phyloP scores from a whole-genome alignment of 257 asterid genomes.

The Solanum tarapatanum region DNA sequence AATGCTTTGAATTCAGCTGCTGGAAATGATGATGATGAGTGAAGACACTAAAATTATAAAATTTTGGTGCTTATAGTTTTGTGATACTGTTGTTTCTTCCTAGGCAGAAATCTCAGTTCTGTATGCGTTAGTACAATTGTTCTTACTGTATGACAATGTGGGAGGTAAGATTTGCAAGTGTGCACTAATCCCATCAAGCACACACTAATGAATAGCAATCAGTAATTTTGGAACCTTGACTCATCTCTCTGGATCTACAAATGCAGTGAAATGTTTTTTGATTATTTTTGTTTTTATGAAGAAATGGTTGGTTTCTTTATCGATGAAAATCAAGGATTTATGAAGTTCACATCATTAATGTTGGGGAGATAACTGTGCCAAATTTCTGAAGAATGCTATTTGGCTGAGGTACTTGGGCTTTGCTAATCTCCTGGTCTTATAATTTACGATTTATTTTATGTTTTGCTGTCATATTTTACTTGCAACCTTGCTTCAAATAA shows the following conservation, averaged over 20 bases:
- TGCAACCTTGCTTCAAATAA: not conserved
- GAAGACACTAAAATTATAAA: not conserved
- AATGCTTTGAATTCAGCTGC: conserved; percentile 60
- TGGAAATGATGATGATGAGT: conserved; percentile 32
- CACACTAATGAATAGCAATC: not conserved
- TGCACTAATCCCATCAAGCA: not conserved
- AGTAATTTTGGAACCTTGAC: not conserved
- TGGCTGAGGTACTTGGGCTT: not conserved
- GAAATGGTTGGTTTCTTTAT: not conserved
- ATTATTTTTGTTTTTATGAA: not conserved
- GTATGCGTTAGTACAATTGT: not conserved
- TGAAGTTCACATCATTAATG: not conserved
- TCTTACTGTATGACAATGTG: not conserved
- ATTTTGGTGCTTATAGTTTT: conserved; percentile 8
- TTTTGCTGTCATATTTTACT: not conserved
- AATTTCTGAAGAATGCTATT: not conserved
- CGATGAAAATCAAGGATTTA: not conserved
- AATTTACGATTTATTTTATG: not conserved
- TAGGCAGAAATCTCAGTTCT: not conserved
- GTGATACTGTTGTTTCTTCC: not conserved
- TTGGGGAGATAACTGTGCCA: not conserved
- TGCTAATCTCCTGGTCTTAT: not conserved
- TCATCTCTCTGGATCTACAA: not conserved
- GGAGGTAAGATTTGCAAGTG: not conserved
- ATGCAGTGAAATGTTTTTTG: not conserved